Conservation (phyloP, 2,329 filamentous ascomycete species). For the Fusarium tuaranense region DNA sequence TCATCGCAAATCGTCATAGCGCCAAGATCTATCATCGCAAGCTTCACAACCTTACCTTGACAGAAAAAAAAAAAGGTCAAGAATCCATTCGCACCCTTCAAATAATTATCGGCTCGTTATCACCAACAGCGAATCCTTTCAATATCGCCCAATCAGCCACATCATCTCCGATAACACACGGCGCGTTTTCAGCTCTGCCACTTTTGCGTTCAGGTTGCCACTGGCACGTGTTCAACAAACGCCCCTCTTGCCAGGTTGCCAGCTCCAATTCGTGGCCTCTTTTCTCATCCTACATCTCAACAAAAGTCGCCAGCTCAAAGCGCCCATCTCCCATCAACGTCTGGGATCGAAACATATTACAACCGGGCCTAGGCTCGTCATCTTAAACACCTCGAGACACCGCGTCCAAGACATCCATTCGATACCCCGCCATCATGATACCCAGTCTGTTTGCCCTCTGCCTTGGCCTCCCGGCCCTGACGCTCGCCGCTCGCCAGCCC, state of each 20-base stretch:
- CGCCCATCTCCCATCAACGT: background rate
- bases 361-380: conserved; percentile 14
- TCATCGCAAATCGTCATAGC: background rate
- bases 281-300: background rate
- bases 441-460: conserved; percentile 34
- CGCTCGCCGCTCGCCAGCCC: conserved; percentile 48
- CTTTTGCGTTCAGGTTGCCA: background rate
- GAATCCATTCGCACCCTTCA: background rate
- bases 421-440: conserved; percentile 44
- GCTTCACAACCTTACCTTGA: background rate
- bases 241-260: background rate
- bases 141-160: background rate
- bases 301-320: background rate
- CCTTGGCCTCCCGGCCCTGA: conserved; percentile 43
- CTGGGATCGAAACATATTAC: background rate
- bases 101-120: background rate
- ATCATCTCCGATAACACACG: background rate
- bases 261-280: background rate
- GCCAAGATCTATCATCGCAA: background rate
- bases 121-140: background rate
- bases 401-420: background rate
- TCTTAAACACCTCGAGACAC: background rate
- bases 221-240: conserved; percentile 6
- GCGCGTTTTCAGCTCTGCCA: conserved; percentile 19
- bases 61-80: background rate